A percentile compares a stretch with the other conserved stretches of the same genome.
Evolutionary conservation across 169 alveolate species (phyloP).

Genomic region (Cryptosporidium tyzzeri): DNA sequence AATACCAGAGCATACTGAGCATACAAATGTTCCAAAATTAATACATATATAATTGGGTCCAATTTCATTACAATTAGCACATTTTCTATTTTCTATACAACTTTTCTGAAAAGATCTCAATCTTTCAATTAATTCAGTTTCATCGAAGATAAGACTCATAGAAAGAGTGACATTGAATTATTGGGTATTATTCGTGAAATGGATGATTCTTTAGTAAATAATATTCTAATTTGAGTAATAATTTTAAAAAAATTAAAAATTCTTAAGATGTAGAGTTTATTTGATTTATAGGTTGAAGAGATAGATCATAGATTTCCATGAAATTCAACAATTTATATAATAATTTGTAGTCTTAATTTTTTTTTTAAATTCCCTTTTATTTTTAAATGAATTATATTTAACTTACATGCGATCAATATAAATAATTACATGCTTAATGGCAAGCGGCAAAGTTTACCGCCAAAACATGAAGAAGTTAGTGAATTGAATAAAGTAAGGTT

Average conservation of each 20-base stretch:
- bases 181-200: not conserved
- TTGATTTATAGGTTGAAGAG: not conserved
- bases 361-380: not conserved
- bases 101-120: conserved; percentile 73
- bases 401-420: not conserved
- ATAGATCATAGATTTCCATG: too few relatives aligned
- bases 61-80: conserved; percentile 83
- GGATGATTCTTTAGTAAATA: not conserved
- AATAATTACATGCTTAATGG: not conserved
- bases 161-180: not conserved
- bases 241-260: too few relatives aligned
- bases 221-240: too few relatives aligned
- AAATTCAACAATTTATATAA: too few relatives aligned
- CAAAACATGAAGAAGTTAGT: not conserved
- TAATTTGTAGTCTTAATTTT: not conserved
- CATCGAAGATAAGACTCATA: conserved; percentile 1
- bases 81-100: conserved; percentile 74
- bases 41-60: conserved; percentile 83
- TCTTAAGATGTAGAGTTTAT: not conserved
- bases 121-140: conserved; percentile 35
- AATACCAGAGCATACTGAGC: conserved; percentile 82
- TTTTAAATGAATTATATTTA: too few relatives aligned
- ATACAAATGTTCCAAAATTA: conserved; percentile 82
- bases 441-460: not conserved
- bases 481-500: not conserved